Conservation (phyloP, 2,329 filamentous ascomycete genomes). For the Scytalidium sp. region DNA sequence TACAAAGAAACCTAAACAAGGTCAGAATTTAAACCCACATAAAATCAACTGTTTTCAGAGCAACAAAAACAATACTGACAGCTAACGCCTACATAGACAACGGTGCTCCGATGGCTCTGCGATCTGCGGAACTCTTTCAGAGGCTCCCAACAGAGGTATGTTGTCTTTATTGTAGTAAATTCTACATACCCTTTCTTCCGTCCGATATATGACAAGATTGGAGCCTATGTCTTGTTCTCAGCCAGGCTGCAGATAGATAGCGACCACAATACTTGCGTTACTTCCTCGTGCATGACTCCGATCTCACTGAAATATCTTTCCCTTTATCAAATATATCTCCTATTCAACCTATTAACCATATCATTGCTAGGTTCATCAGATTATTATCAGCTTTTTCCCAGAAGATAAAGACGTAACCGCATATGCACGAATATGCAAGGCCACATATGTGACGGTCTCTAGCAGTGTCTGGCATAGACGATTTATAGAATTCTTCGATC, state of each 20-base stretch:
- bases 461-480: conserved; percentile 43
- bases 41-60: too few species aligned
- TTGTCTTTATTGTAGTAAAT: background rate
- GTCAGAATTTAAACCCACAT: background rate
- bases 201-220: background rate
- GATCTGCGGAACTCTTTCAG: conserved; percentile 6
- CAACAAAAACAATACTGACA: too few species aligned
- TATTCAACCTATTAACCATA: background rate
- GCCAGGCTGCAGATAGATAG: background rate
- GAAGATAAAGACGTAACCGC: conserved; percentile 39
- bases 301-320: too few species aligned
- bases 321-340: too few species aligned
- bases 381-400: conserved; percentile 20
- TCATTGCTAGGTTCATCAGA: conserved; percentile 24
- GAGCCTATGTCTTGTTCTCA: background rate
- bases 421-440: conserved; percentile 37
- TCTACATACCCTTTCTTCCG: background rate
- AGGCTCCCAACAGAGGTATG: conserved; percentile 13
- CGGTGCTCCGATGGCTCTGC: background rate
- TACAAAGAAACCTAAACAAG: background rate
- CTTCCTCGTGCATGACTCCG: too few species aligned
- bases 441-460: conserved; percentile 34
- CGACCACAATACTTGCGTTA: too few species aligned
- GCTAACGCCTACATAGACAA: too few species aligned
- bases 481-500: conserved; percentile 41